phyloP scores from a whole-genome alignment of 352 stramenopile species.

The Globisporangium heterothallicum region DNA sequence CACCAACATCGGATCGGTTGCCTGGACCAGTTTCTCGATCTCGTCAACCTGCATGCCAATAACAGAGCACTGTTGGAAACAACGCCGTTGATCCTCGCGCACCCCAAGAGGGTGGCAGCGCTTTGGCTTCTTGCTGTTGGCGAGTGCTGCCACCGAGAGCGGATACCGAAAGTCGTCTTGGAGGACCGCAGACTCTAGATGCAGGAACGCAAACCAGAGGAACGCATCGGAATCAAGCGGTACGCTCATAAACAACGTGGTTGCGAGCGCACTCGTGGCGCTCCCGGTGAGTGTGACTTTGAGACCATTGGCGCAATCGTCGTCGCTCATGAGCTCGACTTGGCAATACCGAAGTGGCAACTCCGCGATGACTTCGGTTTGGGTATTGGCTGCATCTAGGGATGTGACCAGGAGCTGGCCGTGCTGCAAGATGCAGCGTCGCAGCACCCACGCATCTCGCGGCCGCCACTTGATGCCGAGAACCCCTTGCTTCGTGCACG shows the following conservation, averaged over 20 bases:
- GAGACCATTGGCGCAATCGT: conserved; percentile 41
- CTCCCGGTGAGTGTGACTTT: conserved; percentile 24
- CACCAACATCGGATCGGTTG: conserved; percentile 14
- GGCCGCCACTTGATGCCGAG: conserved; percentile 30
- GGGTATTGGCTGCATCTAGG: neutral
- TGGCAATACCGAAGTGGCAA: conserved; percentile 40
- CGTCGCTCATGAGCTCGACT: conserved; percentile 40
- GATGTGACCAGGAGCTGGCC: conserved; percentile 29
- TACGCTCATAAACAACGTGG: conserved; percentile 41
- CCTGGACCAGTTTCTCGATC: conserved; percentile 31
- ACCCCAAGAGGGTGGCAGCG: conserved; percentile 13
- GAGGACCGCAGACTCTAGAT: conserved; percentile 42
- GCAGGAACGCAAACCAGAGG: conserved; percentile 48
- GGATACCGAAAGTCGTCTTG: conserved; percentile 38
- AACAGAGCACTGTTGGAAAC: conserved; percentile 32
- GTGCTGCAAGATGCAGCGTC: conserved; percentile 28
- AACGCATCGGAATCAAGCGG: conserved; percentile 39
- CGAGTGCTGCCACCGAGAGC: conserved; percentile 18
- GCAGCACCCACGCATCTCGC: conserved; percentile 32
- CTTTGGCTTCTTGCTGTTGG: conserved; percentile 20
- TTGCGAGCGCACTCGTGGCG: conserved; percentile 5
- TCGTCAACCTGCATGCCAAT: conserved; percentile 26
- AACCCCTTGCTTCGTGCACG: conserved; percentile 29
- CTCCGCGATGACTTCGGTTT: conserved; percentile 10
- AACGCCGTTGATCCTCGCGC: conserved; percentile 26